These are phyloP conservation scores for Metschnikowia dekortorum DNA, from an alignment of 805 yeast genomes.

Conservation along the genomic window DNA sequence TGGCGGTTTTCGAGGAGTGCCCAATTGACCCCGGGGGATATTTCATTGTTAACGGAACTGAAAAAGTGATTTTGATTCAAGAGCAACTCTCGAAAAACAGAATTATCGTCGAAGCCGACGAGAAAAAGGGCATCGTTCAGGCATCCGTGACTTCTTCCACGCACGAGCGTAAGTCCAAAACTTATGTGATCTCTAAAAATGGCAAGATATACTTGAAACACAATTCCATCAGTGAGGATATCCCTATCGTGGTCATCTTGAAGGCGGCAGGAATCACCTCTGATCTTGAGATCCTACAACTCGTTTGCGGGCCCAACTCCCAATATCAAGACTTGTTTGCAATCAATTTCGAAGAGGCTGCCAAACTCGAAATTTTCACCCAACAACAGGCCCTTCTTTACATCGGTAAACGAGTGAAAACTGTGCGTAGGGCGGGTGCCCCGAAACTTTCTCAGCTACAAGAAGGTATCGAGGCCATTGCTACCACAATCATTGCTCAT, in stretches of 20 bases:
- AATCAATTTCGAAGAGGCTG: conserved; percentile 90
- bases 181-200: conserved; percentile 90
- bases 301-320: conserved; percentile 88
- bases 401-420: conserved; percentile 86
- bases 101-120: conserved; percentile 97
- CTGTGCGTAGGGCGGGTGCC: conserved; percentile 80
- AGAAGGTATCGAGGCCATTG: conserved; percentile 95
- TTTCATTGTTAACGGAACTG: conserved; percentile 96
- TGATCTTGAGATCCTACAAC: conserved; percentile 87
- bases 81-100: conserved; percentile 96
- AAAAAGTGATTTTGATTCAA: conserved; percentile 92
- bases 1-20: conserved; percentile 90
- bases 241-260: conserved; percentile 87
- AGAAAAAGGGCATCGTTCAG: conserved; percentile 88
- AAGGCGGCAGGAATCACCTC: conserved; percentile 94
- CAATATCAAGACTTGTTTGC: conserved; percentile 89
- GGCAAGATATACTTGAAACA: conserved; percentile 88
- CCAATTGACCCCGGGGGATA: conserved; percentile 99
- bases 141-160: conserved; percentile 98
- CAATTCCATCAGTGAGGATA: conserved; percentile 91
- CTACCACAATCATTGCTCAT: conserved; percentile 95
- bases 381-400: conserved; percentile 92
- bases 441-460: conserved; percentile 77
- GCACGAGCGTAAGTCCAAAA: conserved; percentile 96
- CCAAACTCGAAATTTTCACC: conserved; percentile 77